These are phyloP conservation scores for Phytophthora pinifolia DNA, from an alignment of 352 stramenopile genomes.

Conservation along the genomic window DNA sequence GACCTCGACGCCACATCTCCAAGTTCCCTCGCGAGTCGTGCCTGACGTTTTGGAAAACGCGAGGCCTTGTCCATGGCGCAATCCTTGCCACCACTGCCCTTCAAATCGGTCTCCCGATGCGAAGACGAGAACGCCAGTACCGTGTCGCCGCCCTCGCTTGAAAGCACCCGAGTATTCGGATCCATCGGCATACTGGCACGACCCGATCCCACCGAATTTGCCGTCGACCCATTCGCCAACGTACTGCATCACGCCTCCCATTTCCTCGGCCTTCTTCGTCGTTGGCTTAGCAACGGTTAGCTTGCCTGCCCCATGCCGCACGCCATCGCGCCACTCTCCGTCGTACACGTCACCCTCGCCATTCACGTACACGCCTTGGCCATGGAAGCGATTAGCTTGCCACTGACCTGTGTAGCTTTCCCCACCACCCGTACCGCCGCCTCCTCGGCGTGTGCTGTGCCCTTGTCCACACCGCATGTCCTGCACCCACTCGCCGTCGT, in stretches of 20 bases:
- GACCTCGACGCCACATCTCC: conserved; percentile 54
- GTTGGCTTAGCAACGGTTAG: conserved; percentile 29
- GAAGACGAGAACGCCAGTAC: conserved; percentile 54
- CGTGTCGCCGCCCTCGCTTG: conserved; percentile 70
- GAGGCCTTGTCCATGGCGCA: conserved; percentile 64
- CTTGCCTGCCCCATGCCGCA: conserved; percentile 66
- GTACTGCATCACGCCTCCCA: conserved; percentile 59
- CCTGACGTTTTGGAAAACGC: conserved; percentile 54
- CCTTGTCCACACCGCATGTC: conserved; percentile 72
- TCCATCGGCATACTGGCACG: conserved; percentile 80
- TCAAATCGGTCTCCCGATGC: conserved; percentile 57
- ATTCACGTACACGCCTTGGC: conserved; percentile 64
- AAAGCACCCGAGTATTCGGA: conserved; percentile 90
- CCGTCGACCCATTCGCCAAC: conserved; percentile 63
- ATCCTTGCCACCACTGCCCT: conserved; percentile 76
- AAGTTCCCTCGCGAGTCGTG: conserved; percentile 70
- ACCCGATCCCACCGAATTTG: conserved; percentile 79
- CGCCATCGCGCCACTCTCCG: conserved; percentile 58
- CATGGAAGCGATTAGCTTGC: conserved; percentile 66
- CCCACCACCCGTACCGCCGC: conserved; percentile 25
- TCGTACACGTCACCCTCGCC: conserved; percentile 64
- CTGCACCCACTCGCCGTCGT: conserved; percentile 75
- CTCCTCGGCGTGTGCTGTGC: conserved; percentile 66
- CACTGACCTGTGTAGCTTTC: conserved; percentile 79
- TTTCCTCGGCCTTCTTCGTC: conserved; percentile 9